These are phyloP conservation scores for Arachnopeziza araneosa DNA, from an alignment of 2,329 filamentous ascomycete species.

Conservation along the genomic window DNA sequence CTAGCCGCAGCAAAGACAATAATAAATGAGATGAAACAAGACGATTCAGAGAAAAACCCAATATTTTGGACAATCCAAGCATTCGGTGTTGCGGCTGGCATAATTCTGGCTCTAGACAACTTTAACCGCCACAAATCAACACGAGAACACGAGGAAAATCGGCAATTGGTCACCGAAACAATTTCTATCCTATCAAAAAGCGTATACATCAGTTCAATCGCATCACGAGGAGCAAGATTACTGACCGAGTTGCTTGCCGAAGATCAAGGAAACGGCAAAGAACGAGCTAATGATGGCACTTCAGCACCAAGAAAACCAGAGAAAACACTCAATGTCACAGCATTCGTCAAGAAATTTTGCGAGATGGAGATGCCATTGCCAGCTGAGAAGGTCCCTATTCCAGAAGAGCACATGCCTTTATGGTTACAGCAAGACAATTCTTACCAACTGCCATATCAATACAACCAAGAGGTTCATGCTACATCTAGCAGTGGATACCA, in stretches of 20 bases:
- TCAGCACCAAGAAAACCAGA: slow-evolving; percentile 2
- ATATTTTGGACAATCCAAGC: slow-evolving; percentile 18
- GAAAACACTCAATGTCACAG: slow-evolving; percentile 25
- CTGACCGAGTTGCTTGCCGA: slow-evolving; percentile 31
- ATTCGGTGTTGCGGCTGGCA: slow-evolving; percentile 17
- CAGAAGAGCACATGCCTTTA: slow-evolving; percentile 7
- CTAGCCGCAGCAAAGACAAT: slow-evolving; percentile 19
- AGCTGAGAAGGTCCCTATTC: background rate
- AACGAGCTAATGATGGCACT: background rate
- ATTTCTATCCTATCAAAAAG: slow-evolving; percentile 31
- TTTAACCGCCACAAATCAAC: slow-evolving; percentile 25
- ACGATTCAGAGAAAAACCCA: slow-evolving; percentile 10
- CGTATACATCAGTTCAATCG: slow-evolving; percentile 34
- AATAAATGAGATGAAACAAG: slow-evolving; percentile 17
- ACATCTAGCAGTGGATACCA: background rate
- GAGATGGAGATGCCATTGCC: slow-evolving; percentile 12
- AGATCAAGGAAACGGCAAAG: slow-evolving; percentile 8
- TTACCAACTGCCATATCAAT: background rate
- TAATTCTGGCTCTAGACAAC: slow-evolving; percentile 29
- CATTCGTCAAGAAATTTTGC: slow-evolving; percentile 29
- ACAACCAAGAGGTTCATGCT: background rate
- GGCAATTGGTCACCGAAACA: slow-evolving; percentile 29
- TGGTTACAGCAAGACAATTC: slow-evolving; percentile 12
- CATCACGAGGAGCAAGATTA: slow-evolving; percentile 34
- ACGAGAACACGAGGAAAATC: slow-evolving; percentile 29